Evolutionary conservation across 1,139 yeast species (phyloP).

Genomic region (Scheffersomyces titani): DNA sequence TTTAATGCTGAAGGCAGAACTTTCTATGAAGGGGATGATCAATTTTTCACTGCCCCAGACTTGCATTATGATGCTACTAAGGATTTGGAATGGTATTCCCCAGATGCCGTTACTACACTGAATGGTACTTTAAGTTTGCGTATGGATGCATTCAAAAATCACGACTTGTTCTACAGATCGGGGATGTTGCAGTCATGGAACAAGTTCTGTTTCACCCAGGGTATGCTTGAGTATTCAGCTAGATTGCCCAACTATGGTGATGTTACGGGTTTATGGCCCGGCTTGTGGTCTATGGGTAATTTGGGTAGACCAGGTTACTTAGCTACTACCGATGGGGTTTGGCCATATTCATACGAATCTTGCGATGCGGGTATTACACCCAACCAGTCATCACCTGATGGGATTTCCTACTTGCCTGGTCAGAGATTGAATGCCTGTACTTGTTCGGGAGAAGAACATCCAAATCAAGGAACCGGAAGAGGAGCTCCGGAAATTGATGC

Average conservation of each 20-base stretch:
- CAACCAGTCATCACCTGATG: slow-evolving; percentile 83
- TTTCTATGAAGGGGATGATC: slow-evolving; percentile 82
- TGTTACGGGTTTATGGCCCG: slow-evolving; percentile 84
- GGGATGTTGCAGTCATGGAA: slow-evolving; percentile 91
- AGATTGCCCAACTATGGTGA: slow-evolving; percentile 71
- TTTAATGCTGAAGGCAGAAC: slow-evolving; percentile 82
- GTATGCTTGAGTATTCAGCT: slow-evolving; percentile 68
- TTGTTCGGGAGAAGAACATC: slow-evolving; percentile 28
- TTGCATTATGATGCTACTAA: slow-evolving; percentile 76
- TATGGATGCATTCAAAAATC: slow-evolving; percentile 74
- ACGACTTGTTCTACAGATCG: slow-evolving; percentile 71
- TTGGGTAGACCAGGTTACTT: slow-evolving; percentile 81
- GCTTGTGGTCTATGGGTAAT: slow-evolving; percentile 86
- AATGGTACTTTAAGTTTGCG: slow-evolving; percentile 67
- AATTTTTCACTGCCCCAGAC: slow-evolving; percentile 77
- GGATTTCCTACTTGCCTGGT: slow-evolving; percentile 77
- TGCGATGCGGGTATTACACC: slow-evolving; percentile 91
- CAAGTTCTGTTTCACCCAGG: slow-evolving; percentile 78
- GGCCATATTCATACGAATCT: slow-evolving; percentile 83
- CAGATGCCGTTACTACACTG: slow-evolving; percentile 72
- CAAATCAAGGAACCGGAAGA: slow-evolving; percentile 27
- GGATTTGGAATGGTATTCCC: slow-evolving; percentile 88
- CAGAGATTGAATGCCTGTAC: slow-evolving; percentile 57
- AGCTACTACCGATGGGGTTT: slow-evolving; percentile 80
- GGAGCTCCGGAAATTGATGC: slow-evolving; percentile 36